Conservation (phyloP, 768 basidiomycete genomes). For the Hericium coralloides region DNA sequence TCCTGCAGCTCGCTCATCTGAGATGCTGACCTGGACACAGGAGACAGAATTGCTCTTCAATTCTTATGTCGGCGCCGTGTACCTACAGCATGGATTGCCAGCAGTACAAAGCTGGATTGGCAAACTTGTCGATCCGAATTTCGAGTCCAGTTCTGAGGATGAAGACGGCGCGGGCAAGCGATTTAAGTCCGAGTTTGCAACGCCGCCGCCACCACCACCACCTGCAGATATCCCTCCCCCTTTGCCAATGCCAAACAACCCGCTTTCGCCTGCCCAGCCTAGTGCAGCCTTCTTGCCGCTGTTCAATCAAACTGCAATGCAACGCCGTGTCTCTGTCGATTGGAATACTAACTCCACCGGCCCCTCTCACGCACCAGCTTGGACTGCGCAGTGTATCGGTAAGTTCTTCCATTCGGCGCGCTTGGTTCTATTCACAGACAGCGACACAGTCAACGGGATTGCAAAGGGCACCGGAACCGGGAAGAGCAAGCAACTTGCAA, state of each 20-base stretch:
- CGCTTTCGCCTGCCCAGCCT: conserved; percentile 56
- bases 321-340: conserved; percentile 52
- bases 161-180: neutral
- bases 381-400: conserved; percentile 66
- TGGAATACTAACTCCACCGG: conserved; percentile 55
- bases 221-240: conserved; percentile 25
- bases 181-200: conserved; percentile 19
- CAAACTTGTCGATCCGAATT: conserved; percentile 7
- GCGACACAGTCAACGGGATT: conserved; percentile 53
- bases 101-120: conserved; percentile 6
- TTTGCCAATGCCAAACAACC: conserved; percentile 36
- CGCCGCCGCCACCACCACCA: conserved; percentile 27
- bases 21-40: conserved; percentile 1
- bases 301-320: conserved; percentile 67
- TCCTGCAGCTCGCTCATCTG: neutral
- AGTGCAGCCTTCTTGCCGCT: conserved; percentile 55
- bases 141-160: neutral
- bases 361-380: conserved; percentile 58
- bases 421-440: neutral
- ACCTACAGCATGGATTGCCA: conserved; percentile 1
- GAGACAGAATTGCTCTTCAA: conserved; percentile 8
- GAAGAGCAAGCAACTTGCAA: conserved; percentile 64
- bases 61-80: conserved; percentile 10
- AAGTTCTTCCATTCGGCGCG: conserved; percentile 5
- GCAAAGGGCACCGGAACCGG: conserved; percentile 58